These are phyloP conservation scores for Edaphochlamys debaryana DNA, from an alignment of 139 green algal species.

Conservation along the genomic window DNA sequence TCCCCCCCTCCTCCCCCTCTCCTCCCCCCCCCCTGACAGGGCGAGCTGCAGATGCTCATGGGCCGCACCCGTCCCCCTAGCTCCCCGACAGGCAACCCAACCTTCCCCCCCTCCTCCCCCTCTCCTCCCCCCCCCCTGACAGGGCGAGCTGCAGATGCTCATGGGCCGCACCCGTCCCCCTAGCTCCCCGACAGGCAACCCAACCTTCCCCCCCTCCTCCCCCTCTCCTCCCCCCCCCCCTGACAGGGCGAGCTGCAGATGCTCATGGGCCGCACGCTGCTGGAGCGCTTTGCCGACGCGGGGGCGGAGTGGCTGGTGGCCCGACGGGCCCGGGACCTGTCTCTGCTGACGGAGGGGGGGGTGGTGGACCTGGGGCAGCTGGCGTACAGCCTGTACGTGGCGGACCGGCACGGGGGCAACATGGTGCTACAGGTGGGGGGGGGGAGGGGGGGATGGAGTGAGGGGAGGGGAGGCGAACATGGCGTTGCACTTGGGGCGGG, in stretches of 20 bases:
- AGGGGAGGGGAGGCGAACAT: neutral
- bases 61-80: too few relatives aligned
- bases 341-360: constrained; percentile 18
- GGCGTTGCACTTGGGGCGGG: too few relatives aligned
- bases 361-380: constrained; percentile 38
- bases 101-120: too few relatives aligned
- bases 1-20: too few relatives aligned
- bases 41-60: constrained; percentile 24
- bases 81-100: too few relatives aligned
- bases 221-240: too few relatives aligned
- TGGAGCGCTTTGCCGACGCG: constrained; percentile 40
- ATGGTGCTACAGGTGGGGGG: constrained; percentile 29
- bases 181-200: too few relatives aligned
- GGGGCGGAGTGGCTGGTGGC: constrained; percentile 53
- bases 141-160: constrained; percentile 14
- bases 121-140: too few relatives aligned
- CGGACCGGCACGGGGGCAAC: constrained; percentile 37
- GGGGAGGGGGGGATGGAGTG: neutral
- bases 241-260: constrained; percentile 23
- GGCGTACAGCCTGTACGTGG: constrained; percentile 32
- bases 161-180: too few relatives aligned
- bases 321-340: constrained; percentile 45
- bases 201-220: too few relatives aligned
- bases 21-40: too few relatives aligned
- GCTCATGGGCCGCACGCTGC: constrained; percentile 36